These are phyloP conservation scores for Coprinopsis cinerea DNA, from an alignment of 768 basidiomycete genomes.

Conservation along the genomic window DNA sequence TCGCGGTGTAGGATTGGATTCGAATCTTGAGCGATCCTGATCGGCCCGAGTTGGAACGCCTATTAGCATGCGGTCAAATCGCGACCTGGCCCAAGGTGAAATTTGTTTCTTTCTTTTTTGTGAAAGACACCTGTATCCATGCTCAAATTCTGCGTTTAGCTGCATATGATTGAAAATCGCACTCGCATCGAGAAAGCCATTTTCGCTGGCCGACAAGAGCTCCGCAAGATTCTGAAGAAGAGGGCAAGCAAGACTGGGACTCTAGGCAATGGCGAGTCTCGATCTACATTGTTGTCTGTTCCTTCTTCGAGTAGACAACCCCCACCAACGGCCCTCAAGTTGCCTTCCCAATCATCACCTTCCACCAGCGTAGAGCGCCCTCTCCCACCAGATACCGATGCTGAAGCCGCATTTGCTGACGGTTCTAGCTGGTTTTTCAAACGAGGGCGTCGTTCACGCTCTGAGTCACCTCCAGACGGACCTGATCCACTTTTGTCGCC, in stretches of 20 bases:
- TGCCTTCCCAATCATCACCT: conserved; percentile 24
- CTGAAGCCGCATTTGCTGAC: conserved; percentile 62
- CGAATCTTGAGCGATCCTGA: conserved; percentile 82
- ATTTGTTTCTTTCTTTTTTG: too few relatives aligned
- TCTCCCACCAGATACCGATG: conserved; percentile 74
- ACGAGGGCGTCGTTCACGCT: conserved; percentile 35
- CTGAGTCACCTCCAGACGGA: conserved; percentile 23
- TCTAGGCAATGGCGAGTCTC: too few relatives aligned
- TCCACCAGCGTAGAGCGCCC: conserved; percentile 45
- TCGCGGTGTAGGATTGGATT: conserved; percentile 64
- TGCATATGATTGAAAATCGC: conserved; percentile 95
- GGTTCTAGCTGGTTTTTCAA: conserved; percentile 52
- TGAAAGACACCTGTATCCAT: background rate
- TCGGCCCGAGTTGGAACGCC: conserved; percentile 69
- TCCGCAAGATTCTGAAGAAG: conserved; percentile 50
- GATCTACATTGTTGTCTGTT: conserved; percentile 16
- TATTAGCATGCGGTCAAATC: conserved; percentile 81
- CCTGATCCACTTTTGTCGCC: conserved; percentile 35
- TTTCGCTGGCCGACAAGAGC: conserved; percentile 64
- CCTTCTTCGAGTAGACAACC: conserved; percentile 11
- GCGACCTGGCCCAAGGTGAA: conserved; percentile 96
- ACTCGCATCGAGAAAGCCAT: conserved; percentile 80
- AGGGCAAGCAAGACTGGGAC: conserved; percentile 17
- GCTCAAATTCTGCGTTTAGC: conserved; percentile 32
- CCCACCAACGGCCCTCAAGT: conserved; percentile 6